Conservation (phyloP, 78 protist genomes). For the Protostelium mycophagum region DNA sequence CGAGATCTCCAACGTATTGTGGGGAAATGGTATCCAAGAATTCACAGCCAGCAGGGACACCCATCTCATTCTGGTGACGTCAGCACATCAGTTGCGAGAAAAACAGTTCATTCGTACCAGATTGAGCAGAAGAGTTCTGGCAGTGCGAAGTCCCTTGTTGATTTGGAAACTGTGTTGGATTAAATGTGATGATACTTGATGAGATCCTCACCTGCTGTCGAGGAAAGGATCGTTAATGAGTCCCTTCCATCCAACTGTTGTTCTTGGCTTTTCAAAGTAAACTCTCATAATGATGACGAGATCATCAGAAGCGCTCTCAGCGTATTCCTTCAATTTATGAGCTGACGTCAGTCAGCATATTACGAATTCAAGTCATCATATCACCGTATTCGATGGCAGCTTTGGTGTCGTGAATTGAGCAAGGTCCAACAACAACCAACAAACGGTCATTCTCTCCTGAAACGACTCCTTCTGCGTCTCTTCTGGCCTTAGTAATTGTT, state of each 20-base stretch:
- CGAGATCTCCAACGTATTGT: conserved; percentile 58
- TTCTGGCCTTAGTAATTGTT: conserved; percentile 11
- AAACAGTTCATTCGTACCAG: neutral
- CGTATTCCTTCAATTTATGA: conserved; percentile 9
- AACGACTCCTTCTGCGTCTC: conserved; percentile 1
- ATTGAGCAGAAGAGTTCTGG: neutral
- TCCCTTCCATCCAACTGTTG: conserved; percentile 81
- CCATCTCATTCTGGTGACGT: conserved; percentile 18
- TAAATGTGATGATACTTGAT: neutral
- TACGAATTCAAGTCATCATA: neutral
- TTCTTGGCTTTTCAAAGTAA: conserved; percentile 80
- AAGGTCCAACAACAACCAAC: conserved; percentile 70
- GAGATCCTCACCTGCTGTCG: conserved; percentile 7
- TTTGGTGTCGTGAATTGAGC: conserved; percentile 61
- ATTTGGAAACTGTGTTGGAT: conserved; percentile 11
- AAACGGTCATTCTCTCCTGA: conserved; percentile 33
- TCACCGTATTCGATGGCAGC: conserved; percentile 65
- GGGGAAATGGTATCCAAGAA: conserved; percentile 72
- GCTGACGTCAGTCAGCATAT: neutral
- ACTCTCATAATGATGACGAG: conserved; percentile 70
- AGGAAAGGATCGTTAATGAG: conserved; percentile 73
- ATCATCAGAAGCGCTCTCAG: conserved; percentile 16
- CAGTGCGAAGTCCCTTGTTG: conserved; percentile 44
- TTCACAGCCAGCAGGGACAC: conserved; percentile 59
- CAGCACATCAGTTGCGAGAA: neutral